These are phyloP conservation scores for Hymenoscyphus fructigenus DNA, from an alignment of 2,329 filamentous ascomycete species.

Conservation along the genomic window DNA sequence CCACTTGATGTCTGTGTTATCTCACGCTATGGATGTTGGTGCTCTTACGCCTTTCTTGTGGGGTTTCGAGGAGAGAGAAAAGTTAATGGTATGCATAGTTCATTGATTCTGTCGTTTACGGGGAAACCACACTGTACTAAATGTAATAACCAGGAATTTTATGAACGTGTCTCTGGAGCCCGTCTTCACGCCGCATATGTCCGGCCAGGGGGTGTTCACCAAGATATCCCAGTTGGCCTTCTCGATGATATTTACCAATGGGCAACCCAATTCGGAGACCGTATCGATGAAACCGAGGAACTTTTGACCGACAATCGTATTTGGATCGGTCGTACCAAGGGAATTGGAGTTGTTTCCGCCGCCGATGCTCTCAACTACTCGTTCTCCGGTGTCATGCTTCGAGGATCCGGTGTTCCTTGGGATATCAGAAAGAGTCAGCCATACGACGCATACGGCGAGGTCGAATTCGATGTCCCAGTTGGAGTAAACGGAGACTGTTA, in stretches of 20 bases:
- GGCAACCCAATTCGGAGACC: conserved; percentile 98
- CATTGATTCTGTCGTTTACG: conserved; percentile 18
- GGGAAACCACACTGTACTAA: conserved; percentile 23
- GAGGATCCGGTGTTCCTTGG: conserved; percentile 93
- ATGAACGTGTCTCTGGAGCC: conserved; percentile 96
- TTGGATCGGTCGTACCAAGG: conserved; percentile 92
- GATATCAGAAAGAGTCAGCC: conserved; percentile 96
- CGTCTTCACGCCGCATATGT: conserved; percentile 97
- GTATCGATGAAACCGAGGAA: conserved; percentile 98
- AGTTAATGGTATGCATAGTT: conserved; percentile 79
- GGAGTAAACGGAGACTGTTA: conserved; percentile 98
- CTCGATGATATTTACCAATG: conserved; percentile 99
- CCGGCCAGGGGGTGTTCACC: conserved; percentile 91
- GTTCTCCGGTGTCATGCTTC: conserved; percentile 96
- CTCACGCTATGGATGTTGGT: conserved; percentile 98
- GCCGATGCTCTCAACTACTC: conserved; percentile 95
- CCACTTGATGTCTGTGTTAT: conserved; percentile 96
- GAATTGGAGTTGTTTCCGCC: conserved; percentile 86
- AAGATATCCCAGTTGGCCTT: conserved; percentile 90
- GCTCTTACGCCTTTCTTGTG: conserved; percentile 97
- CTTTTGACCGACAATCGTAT: conserved; percentile 99
- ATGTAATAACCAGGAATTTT: conserved; percentile 75
- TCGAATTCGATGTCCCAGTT: conserved; percentile 97
- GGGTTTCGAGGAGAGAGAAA: conserved; percentile 99
- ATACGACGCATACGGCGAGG: conserved; percentile 96